Evolutionary conservation across 768 basidiomycete species (phyloP), one percentile per base, ranked within the genome.

Genomic region (Russula ochroleuca): DNA sequence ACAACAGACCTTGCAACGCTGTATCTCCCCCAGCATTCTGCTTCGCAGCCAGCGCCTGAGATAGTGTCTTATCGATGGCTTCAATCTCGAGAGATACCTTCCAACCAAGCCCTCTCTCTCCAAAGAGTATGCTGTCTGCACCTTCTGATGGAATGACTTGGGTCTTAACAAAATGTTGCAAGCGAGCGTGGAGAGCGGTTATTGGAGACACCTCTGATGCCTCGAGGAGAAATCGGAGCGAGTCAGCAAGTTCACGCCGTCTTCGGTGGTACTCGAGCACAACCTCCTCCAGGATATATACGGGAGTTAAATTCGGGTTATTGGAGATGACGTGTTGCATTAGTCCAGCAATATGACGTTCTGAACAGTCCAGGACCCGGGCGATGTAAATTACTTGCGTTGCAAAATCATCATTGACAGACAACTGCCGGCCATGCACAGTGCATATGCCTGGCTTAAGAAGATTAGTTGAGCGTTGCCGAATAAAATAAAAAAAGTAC

Each of bases 311-410:
- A 66, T 91, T 90, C 0, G 90, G 86, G 69, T 86, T 85, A 63
- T 80, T 76, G 1, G 80, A 69, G 75, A 86, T 85, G 47, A 88
- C 79, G 23, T 81, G 75, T 62, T 88, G 83, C 51, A 92, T 77
- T 19, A 92, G 81, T 23, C 79, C 78, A 5, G 92, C 90, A 56
- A 86, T 76, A 73, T 90, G 85, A 68, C 86, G 84, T 76, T 96
- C 94, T 14, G 94, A 95, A 67, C 85, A 85, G 69, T 84, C 80
- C 58, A 97, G 85, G 59, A 91, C 84, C 70, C 89, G 85, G 0
- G 94, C 84, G 60, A 95, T 82, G 74, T 92, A 90, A 60, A 90
- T 73, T 60, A 81, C 83, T 72, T 91, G 91, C 55, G 82, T 84
- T 15, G 85, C 85, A 73, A 94, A 93, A 71, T 94, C 88, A 15